phyloP scores from a whole-genome alignment of 371 early-diverging fungal species.

The Blakeslea trispora region DNA sequence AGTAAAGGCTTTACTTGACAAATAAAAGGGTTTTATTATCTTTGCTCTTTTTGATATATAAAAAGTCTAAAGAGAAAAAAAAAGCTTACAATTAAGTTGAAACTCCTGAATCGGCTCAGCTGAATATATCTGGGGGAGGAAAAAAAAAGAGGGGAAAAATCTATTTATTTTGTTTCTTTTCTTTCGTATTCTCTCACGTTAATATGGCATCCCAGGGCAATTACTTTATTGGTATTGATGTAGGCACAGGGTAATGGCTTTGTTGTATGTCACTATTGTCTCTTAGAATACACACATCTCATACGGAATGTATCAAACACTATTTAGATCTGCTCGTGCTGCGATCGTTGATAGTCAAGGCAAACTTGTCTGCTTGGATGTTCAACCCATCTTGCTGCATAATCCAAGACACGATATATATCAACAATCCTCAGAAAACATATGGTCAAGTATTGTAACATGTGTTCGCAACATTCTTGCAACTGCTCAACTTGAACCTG shows the following conservation, averaged over 20 bases:
- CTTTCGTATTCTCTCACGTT: neutral
- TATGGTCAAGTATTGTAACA: slow-evolving; percentile 62
- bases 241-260: slow-evolving; percentile 62
- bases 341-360: slow-evolving; percentile 60
- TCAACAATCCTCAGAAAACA: slow-evolving; percentile 71
- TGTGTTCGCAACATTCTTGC: slow-evolving; percentile 48
- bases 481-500: slow-evolving; percentile 31
- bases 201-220: neutral
- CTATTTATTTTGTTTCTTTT: no score
- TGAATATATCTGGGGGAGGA: no score
- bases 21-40: no score
- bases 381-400: slow-evolving; percentile 47
- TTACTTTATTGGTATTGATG: slow-evolving; percentile 73
- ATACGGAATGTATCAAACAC: neutral
- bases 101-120: no score
- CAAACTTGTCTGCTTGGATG: slow-evolving; percentile 47
- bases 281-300: neutral
- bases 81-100: no score
- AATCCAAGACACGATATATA: slow-evolving; percentile 59
- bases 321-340: slow-evolving; percentile 57
- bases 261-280: neutral
- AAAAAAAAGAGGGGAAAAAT: no score
- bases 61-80: no score
- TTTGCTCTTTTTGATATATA: no score
- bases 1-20: no score